These are phyloP conservation scores for Saccharomycopsis schoenii DNA, from an alignment of 805 yeast species.

Conservation along the genomic window DNA sequence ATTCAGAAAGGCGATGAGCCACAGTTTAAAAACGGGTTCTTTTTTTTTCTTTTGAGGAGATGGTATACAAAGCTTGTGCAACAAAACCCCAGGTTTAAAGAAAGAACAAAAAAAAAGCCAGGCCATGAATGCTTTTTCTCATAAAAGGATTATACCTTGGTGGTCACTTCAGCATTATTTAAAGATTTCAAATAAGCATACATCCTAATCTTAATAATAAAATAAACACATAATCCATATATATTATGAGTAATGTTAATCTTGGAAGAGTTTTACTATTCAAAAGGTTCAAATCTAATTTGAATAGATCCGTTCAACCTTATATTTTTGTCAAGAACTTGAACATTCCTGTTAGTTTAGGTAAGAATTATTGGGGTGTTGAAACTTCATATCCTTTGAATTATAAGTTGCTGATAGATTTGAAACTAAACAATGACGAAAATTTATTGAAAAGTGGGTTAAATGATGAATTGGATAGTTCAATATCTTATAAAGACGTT, in stretches of 20 bases:
- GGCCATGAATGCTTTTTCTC: no score
- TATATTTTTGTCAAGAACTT: conserved; percentile 44
- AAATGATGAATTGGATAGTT: conserved; percentile 70
- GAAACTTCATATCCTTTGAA: conserved; percentile 54
- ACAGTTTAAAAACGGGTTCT: no score
- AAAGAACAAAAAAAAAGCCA: not conserved
- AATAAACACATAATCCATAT: not conserved
- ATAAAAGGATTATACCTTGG: not conserved
- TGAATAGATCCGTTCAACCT: not conserved
- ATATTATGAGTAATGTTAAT: not conserved
- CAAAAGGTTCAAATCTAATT: not conserved
- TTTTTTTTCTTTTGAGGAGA: no score
- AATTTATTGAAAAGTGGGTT: conserved; percentile 65
- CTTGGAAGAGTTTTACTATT: not conserved
- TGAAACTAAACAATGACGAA: conserved; percentile 38
- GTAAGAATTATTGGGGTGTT: conserved; percentile 65
- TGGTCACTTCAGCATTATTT: not conserved
- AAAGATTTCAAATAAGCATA: no score
- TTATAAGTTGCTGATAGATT: conserved; percentile 41
- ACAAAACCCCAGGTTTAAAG: not conserved
- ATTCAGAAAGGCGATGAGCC: no score
- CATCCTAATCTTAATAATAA: not conserved
- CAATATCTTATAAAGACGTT: conserved; percentile 83
- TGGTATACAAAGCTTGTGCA: no score
- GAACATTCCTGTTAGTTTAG: conserved; percentile 52